Percentiles rank a stretch among this genome's conserved stretches.
Conservation (phyloP, 208 protist species). For the Leishmania amazonensis region DNA sequence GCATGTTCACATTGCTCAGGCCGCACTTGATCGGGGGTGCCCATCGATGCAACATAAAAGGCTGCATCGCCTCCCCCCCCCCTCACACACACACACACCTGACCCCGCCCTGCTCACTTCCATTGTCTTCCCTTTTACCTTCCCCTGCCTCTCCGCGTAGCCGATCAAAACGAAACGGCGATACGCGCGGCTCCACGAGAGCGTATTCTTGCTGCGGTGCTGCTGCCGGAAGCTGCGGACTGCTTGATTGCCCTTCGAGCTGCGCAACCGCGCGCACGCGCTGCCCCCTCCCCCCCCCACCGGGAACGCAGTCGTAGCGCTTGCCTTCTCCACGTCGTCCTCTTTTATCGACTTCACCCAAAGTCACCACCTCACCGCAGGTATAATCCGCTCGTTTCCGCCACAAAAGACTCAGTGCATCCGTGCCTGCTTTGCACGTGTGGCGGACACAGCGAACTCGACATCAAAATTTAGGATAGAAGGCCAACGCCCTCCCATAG, state of each 20-base stretch:
- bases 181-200: not conserved
- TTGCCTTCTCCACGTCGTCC: not conserved
- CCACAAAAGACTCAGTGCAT: not conserved
- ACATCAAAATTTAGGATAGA: not conserved
- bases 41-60: not conserved
- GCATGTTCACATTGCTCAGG: not conserved
- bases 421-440: not conserved
- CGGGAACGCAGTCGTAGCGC: not conserved
- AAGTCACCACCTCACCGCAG: not conserved
- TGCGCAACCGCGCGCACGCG: not conserved
- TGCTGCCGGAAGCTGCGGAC: not conserved
- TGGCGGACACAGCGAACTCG: not conserved
- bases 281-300: no score
- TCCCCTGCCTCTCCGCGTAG: not conserved
- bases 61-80: not conserved
- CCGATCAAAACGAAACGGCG: not conserved
- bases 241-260: not conserved
- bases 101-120: not conserved
- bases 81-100: no score
- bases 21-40: not conserved
- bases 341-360: not conserved
- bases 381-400: not conserved
- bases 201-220: not conserved
- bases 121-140: not conserved
- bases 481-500: not conserved